Base-by-base conservation (phyloP, 805 yeast genomes). In the Candida oleophila region DNA sequence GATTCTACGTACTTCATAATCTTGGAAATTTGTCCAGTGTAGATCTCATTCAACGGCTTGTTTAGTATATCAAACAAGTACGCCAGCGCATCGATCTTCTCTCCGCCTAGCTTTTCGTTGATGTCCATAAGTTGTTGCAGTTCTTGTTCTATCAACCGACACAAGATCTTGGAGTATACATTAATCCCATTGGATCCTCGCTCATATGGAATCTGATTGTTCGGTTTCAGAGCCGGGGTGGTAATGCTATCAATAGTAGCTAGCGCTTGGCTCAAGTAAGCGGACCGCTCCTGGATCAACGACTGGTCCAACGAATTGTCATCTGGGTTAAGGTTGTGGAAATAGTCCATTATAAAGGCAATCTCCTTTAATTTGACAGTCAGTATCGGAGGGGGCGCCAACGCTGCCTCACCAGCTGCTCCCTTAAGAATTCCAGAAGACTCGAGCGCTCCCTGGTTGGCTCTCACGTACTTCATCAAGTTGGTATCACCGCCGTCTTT, bases 171-270 rank as follows among this genome's bases (percentile, higher is more conserved):
- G 8, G 80, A 73, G 58, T 81, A 84, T 38, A 63, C 62, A 8
- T 66, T 67, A 30, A 86, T 74, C 7, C 89, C 86, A 61, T 76
- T 81, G 43, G 77, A 74, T 3, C 83, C 88, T 59, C 73, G 80
- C 58, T 78, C 83, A 62, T 78, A 87, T 1, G 80, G 85, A 9
- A 68, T 72, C 38, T 56, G 59, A 11, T 57, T 47, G 3, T 49
- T 52, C 3, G 65, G 38, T 49, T 68, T 74, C 37, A 60, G 64
- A 22, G 64, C 61, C 35, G 74, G 73, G 52, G 68, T 68, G 16
- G 80, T 77, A 44, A 71, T 70, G 0, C 77, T 71, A 41, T 76
- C 81, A 35, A 76, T 50, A 11, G 71, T 69, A 4, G 69, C 74
- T 61, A 83, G 61, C 38, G 71, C 67, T 22, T 69, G 75, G 2